Conservation (phyloP, 1,284 basidiomycete species). For the Testicularia cyperi region DNA sequence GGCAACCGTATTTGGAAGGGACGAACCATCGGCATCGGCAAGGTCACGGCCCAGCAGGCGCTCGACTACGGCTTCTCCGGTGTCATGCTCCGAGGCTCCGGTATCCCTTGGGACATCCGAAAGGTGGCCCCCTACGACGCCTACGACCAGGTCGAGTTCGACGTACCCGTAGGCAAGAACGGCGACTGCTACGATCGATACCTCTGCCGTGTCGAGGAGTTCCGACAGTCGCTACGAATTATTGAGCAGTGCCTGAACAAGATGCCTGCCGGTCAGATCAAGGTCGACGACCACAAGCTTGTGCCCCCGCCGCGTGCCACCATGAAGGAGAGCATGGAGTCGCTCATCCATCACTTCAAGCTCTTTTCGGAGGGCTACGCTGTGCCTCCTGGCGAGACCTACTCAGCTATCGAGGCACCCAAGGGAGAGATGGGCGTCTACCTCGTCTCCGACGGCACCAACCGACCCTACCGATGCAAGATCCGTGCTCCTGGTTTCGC, state of each 20-base stretch:
- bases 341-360: conserved; percentile 98
- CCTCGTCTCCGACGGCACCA: conserved; percentile 58
- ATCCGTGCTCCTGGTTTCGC: conserved; percentile 59
- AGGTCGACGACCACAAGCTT: conserved; percentile 96
- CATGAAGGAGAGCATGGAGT: conserved; percentile 99
- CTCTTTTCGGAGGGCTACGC: conserved; percentile 89
- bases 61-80: conserved; percentile 92
- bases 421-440: conserved; percentile 86
- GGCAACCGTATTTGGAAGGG: conserved; percentile 98
- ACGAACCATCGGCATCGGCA: conserved; percentile 86
- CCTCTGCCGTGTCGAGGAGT: conserved; percentile 95
- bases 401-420: conserved; percentile 94
- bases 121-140: conserved; percentile 94
- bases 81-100: conserved; percentile 93
- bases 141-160: conserved; percentile 97
- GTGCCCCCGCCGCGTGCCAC: conserved; percentile 92
- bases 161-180: conserved; percentile 91
- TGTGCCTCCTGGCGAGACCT: conserved; percentile 96
- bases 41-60: conserved; percentile 88
- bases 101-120: conserved; percentile 87
- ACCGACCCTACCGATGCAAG: conserved; percentile 59
- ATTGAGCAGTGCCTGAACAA: conserved; percentile 86
- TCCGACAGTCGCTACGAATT: conserved; percentile 89
- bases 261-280: conserved; percentile 89
- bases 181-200: conserved; percentile 96